Conservation (phyloP, 2,329 filamentous ascomycete species). For the Lachnellula willkommii region DNA sequence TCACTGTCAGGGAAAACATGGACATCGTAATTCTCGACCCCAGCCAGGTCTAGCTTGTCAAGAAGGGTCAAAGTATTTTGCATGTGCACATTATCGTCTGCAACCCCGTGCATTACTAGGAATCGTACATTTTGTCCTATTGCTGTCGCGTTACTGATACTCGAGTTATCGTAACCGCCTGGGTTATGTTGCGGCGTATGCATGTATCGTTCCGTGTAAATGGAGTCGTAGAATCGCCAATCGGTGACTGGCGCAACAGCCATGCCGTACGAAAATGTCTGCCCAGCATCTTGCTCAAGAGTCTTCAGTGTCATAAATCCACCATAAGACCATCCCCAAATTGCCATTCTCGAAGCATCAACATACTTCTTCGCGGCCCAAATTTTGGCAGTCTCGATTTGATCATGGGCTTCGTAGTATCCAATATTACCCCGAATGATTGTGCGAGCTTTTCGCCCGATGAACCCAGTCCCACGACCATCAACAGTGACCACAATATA, state of each 20-base stretch:
- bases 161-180: conserved; percentile 68
- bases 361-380: conserved; percentile 81
- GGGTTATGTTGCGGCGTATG: conserved; percentile 81
- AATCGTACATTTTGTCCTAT: conserved; percentile 77
- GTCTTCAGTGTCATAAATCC: conserved; percentile 95
- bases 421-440: conserved; percentile 80
- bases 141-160: conserved; percentile 68
- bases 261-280: conserved; percentile 95
- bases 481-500: conserved; percentile 96
- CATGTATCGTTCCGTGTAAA: conserved; percentile 98
- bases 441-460: conserved; percentile 77
- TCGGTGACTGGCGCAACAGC: conserved; percentile 98
- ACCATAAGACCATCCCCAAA: conserved; percentile 98
- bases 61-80: conserved; percentile 87
- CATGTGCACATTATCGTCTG: conserved; percentile 95
- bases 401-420: conserved; percentile 77
- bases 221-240: conserved; percentile 90
- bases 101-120: conserved; percentile 91
- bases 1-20: conserved; percentile 96
- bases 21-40: conserved; percentile 90
- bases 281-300: conserved; percentile 81
- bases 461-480: conserved; percentile 85
- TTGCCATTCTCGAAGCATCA: conserved; percentile 74
- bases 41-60: conserved; percentile 75
- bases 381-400: conserved; percentile 82